phyloP scores from a whole-genome alignment of 371 early-diverging fungal species.

The Syncephalis plumigaleata region DNA sequence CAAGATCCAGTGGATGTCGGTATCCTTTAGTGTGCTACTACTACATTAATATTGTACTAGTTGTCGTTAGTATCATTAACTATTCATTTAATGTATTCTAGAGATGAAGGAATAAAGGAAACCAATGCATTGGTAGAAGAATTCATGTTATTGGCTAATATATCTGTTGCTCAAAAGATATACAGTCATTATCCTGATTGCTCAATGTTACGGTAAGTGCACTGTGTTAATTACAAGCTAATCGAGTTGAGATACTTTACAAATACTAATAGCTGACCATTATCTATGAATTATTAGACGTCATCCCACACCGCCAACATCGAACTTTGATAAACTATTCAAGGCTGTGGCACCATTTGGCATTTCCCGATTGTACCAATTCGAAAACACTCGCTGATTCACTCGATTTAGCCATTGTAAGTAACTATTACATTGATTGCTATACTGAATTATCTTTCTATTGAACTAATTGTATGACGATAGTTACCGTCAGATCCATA shows the following conservation, averaged over 20 bases:
- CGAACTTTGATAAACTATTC: slow-evolving; percentile 58
- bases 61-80: slow-evolving; percentile 3
- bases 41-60: neutral
- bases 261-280: slow-evolving; percentile 1
- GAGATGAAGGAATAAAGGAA: slow-evolving; percentile 81
- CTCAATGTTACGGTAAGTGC: slow-evolving; percentile 61
- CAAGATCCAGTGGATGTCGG: slow-evolving; percentile 70
- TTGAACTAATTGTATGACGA: neutral
- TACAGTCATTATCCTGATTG: slow-evolving; percentile 65
- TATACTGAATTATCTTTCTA: neutral
- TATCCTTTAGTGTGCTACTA: slow-evolving; percentile 11
- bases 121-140: slow-evolving; percentile 97
- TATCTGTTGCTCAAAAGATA: slow-evolving; percentile 88
- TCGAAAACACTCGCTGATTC: slow-evolving; percentile 72
- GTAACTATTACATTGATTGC: neutral
- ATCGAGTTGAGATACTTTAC: too few species aligned
- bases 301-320: slow-evolving; percentile 56
- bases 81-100: slow-evolving; percentile 1
- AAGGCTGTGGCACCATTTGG: slow-evolving; percentile 37
- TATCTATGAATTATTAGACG: slow-evolving; percentile 16
- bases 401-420: slow-evolving; percentile 42
- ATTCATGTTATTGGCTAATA: slow-evolving; percentile 98
- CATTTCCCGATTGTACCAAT: slow-evolving; percentile 31
- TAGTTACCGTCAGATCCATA: slow-evolving; percentile 53
- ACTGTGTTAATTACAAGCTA: too few species aligned